Evolutionary conservation across 2,329 filamentous ascomycete species (phyloP), one percentile per base, ranked within the genome.

Genomic region (Niveomyces coronatus): DNA sequence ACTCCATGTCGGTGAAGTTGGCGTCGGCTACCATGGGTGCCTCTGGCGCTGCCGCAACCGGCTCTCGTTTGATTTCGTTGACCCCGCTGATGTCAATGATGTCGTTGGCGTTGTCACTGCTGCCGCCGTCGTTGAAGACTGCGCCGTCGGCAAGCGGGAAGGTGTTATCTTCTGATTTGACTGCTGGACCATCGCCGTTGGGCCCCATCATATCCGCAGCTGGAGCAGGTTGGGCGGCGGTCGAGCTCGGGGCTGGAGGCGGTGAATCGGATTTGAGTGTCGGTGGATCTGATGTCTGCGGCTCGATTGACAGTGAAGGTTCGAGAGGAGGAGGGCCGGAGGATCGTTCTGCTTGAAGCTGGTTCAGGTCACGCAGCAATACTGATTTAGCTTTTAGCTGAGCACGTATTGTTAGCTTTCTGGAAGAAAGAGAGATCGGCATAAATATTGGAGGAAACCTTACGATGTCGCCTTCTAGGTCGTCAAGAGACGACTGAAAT

Each of bases 1-100:
- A 76, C 24, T 70, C 63, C 68, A 74, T 74, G 44, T 74, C 62
- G 11, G 71, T 74, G 46, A 74, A 76, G 44, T 65, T 65, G n/a
- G 61, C 52, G 32, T 57, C 53, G 14, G 48, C 34, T 33, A 49
- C 37, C 15, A 36, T 41, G 14, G 39, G 34, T n/a, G 39, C 32
- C n/a, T 41, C 39, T 5, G 33, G 28, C 4, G 39, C 39, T 3
- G 22, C 43, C 4, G 48, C 8, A n/a, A n/a, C n/a, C n/a, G 11
- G 46, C 39, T 8, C 46, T 46, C 17, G 42, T 41, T 19, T 30
- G n/a, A n/a, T n/a, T n/a, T n/a, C n/a, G n/a, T 31, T 22, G 22
- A 19, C 19, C n/a, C 23, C 5, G 26, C n/a, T n/a, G n/a, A n/a
- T n/a, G n/a, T n/a, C n/a, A n/a, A n/a, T n/a, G n/a, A n/a, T n/a